phyloP scores from a whole-genome alignment of 306 rosid genomes.

The Corylus avellana region DNA sequence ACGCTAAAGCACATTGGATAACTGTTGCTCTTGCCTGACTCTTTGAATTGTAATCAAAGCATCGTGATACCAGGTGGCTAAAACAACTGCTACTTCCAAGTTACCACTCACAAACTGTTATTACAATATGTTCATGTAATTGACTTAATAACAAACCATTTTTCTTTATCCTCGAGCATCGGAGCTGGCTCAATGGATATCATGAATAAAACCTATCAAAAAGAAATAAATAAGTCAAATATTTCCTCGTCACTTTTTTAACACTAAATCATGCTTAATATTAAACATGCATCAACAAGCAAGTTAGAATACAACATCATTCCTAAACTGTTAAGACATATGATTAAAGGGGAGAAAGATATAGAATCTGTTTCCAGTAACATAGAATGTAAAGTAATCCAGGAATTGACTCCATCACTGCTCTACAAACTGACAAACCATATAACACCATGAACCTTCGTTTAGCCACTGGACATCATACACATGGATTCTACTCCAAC shows the following conservation, averaged over 20 bases:
- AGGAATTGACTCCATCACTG: background rate
- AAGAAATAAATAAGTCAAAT: conserved; percentile 23
- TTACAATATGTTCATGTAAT: conserved; percentile 4
- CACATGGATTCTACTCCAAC: too few species aligned
- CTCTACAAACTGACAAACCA: background rate
- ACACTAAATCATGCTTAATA: background rate
- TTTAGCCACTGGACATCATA: background rate
- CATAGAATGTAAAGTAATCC: background rate
- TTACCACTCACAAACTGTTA: conserved; percentile 16
- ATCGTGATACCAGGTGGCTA: background rate
- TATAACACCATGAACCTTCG: background rate
- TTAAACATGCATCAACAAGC: background rate
- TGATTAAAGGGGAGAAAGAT: background rate
- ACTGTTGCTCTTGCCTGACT: background rate
- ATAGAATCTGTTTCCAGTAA: background rate
- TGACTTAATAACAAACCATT: conserved; percentile 67
- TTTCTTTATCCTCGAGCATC: conserved; percentile 99
- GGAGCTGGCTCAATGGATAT: conserved; percentile 99
- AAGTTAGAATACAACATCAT: background rate
- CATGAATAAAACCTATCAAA: conserved; percentile 88
- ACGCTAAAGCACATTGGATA: conserved; percentile 6
- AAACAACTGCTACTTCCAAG: background rate
- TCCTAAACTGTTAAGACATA: background rate
- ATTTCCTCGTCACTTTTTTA: conserved; percentile 20
- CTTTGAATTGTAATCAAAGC: background rate